Base-by-base conservation (phyloP, 2,329 filamentous ascomycete species). In the Scedosporium aurantiacum region DNA sequence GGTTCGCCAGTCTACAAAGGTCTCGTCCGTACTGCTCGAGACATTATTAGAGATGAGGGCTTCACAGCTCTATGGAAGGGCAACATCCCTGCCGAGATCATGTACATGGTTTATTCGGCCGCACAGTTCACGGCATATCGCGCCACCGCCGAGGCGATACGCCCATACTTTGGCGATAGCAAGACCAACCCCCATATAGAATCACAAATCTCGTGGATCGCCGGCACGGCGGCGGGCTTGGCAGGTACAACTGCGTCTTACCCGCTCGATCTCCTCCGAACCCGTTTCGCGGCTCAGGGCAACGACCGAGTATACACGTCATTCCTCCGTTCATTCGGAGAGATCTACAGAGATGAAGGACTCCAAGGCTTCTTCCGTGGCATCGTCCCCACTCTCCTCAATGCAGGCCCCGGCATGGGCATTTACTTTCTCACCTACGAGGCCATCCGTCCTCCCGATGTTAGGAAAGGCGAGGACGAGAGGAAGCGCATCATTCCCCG, bases 351-450 rank as follows among this genome's bases (percentile, higher is more conserved):
- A 3, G 81, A 89, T 63, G 94, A 99, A 75, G 94, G 94, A 0
- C 67, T 76, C 0, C 73, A 73, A 3, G 94, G 94, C 0, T 97
- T 96, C 76, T 99, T 96, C 73, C 89, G 91, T 57, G 94, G 94
- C 3, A 78, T 96, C 40, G 82, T 82, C 1, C 92, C 93, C 1
- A 91, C 88, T 0, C 78, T 97, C 23, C 87, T 81, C 27, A 92
- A 97, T 76, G 94, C 97, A 57, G 84, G 96, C 8, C 94, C 94
- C 2, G 96, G 93, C 72, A 99, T 99, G 94, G 94, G 94, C 14
- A 79, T 96, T 2, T 97, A 99, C 77, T 99, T 99, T 74, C 83
- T 89, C 40, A 82, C 85, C 47, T 99, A 97, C 75, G 94, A 99
- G 73, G 79, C 81, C 8, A 76, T 96, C 58, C 80, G 89, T 5